Evolutionary conservation across 441 rosid species (phyloP), one percentile per base, ranked within the genome.

Genomic region (Pelargonium australe): DNA sequence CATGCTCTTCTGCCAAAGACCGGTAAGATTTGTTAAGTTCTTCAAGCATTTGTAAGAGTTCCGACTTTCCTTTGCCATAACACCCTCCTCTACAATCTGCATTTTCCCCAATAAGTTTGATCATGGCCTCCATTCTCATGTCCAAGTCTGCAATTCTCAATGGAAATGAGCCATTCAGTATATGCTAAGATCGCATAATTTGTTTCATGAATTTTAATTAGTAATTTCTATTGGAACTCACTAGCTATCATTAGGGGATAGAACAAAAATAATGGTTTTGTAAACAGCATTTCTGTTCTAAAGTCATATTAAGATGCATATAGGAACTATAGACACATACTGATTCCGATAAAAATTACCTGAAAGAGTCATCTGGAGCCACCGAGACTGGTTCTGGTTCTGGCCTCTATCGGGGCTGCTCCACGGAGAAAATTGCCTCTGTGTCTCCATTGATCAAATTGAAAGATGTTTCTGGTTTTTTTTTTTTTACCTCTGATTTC

Each of bases 101-200:
- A 45, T 76, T 70, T 51, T 71, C 72, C 70, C 47, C 78, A 70
- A 75, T 14, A 45, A 83, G 72, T 72, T 31, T 74, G 74, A 55
- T 62, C 66, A 78, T 70, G 49, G 71, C 69, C 49, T 69, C 66
- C 76, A 77, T 74, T 44, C 80, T 80, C 66, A 45, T 69, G n/a
- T 78, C 76, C 23, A 75, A 63, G n/a, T 81, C 89, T 85, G 85
- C 78, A 74, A 43, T 65, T 1, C 9, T 23, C 45, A 14, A 51
- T n/a, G 14, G 58, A 51, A 17, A n/a, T 14, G 5, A 51, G 8
- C 14, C 58, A 4, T 51, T 51, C 19, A 51, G 7, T 11, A 51
- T 51, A 11, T 14, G 19, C 14, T 51, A 51, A 51, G 19, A 17
- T n/a, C 12, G 13, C 63, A 28, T 3, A 28, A 43, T 14, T 14